phyloP scores from a whole-genome alignment of 139 green algal species.

The Tetradesmus obliquus region DNA sequence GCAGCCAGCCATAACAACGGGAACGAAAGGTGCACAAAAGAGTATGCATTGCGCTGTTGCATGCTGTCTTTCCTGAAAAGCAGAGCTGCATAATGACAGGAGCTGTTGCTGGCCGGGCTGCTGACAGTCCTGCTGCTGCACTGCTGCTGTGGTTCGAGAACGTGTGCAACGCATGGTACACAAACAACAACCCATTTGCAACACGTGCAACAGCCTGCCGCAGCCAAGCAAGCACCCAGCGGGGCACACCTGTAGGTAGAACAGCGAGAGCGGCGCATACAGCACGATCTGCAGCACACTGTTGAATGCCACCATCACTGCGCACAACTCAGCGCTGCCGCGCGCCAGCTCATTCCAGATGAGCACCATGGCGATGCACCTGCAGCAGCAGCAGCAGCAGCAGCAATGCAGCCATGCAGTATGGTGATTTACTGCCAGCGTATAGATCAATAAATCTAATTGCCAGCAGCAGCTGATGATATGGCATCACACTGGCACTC shows the following conservation, averaged over 20 bases:
- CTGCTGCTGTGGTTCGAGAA: too few relatives aligned
- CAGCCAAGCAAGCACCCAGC: not conserved
- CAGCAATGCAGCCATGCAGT: not conserved
- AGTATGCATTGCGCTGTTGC: too few relatives aligned
- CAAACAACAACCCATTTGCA: not conserved
- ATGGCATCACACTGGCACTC: not conserved
- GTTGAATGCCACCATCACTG: slow-evolving; percentile 66
- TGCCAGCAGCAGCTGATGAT: not conserved
- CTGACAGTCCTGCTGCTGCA: too few relatives aligned
- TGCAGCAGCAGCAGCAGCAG: slow-evolving; percentile 17
- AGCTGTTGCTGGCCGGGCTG: too few relatives aligned
- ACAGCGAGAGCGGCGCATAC: slow-evolving; percentile 56
- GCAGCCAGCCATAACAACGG: too few relatives aligned
- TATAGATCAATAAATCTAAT: not conserved
- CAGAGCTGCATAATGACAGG: too few relatives aligned
- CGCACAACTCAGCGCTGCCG: slow-evolving; percentile 62
- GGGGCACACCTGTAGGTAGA: slow-evolving; percentile 56
- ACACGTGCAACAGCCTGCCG: not conserved
- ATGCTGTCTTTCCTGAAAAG: too few relatives aligned
- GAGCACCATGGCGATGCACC: slow-evolving; percentile 74
- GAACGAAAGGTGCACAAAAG: too few relatives aligned
- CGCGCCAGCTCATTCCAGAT: slow-evolving; percentile 70
- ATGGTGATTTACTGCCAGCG: not conserved
- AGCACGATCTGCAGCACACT: slow-evolving; percentile 68
- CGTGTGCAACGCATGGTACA: too few relatives aligned